Base-by-base conservation (phyloP, 352 stramenopile genomes). In the Globisporangium emineosum region DNA sequence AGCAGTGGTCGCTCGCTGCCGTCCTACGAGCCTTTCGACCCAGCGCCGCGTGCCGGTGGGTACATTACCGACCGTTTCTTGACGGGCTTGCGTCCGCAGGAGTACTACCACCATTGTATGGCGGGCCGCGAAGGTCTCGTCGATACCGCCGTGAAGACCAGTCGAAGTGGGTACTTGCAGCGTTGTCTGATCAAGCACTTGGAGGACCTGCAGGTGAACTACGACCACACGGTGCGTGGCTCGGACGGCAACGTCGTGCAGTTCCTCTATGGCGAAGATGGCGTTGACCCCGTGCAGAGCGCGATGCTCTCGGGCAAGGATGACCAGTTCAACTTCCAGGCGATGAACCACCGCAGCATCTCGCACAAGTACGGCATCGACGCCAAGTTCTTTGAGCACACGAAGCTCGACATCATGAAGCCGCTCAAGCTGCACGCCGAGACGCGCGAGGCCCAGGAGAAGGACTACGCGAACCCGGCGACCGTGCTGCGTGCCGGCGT, bases 51-150 rank as follows among this genome's bases (percentile, higher is more conserved):
- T 66, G 97, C 98, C 32, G 98, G 98, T 79, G 98, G 98, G 43
- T 99, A 99, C 81, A 98, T 99, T 67, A 98, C 96, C 25, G 98
- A 99, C 81, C 89, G 98, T 13, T 99, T 99, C 79, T 83, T 99
- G 42, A 99, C 98, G 45, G 98, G 98, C 53, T 75, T 98, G 57
- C 81, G 89, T 30, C 90, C 89, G 27, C 89, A 99, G 77, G 98
- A 99, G 78, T 99, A 99, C 81, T 99, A 99, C 81, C 99, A 99
- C 75, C 98, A 99, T 88, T 99, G 97, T 79, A 99, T 99, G 98
- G 97, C 97, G 65, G 98, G 98, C 17, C 86, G 98, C 68, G 98
- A 99, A 85, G 98, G 98, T 75, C 76, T 99, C 37, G 94, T 99
- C 29, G 96, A 98, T 77, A 99, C 98, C 33, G 98, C 98, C 57